A percentile compares a stretch with the other conserved stretches of the same genome.
Conservation (phyloP, 2,329 filamentous ascomycete species). For the Clarireedia monteithiana region DNA sequence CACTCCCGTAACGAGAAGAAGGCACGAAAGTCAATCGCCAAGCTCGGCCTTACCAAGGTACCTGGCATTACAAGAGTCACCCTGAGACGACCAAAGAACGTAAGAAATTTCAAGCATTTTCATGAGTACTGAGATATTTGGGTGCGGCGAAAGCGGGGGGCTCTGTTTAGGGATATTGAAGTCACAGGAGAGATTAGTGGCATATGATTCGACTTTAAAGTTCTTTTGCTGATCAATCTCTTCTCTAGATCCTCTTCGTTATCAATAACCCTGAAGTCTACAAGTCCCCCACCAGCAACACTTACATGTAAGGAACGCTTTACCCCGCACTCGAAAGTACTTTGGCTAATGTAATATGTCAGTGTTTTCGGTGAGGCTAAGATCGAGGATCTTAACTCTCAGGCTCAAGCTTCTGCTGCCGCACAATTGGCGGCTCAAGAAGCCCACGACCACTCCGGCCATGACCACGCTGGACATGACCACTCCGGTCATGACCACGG, state of each 20-base stretch:
- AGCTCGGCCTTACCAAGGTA: conserved; percentile 93
- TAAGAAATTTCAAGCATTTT: conserved; percentile 44
- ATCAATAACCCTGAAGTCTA: conserved; percentile 99
- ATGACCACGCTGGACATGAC: conserved; percentile 52
- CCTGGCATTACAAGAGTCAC: conserved; percentile 97
- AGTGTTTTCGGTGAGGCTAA: conserved; percentile 99
- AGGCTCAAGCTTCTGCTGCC: conserved; percentile 90
- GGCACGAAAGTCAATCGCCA: conserved; percentile 97
- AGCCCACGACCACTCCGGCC: conserved; percentile 40
- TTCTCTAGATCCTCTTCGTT: conserved; percentile 84
- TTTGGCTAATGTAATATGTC: conserved; percentile 14
- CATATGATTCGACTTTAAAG: neutral
- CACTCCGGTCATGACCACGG: conserved; percentile 51
- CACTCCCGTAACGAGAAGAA: conserved; percentile 99
- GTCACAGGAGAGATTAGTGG: neutral
- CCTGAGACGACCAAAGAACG: conserved; percentile 96
- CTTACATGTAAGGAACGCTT: conserved; percentile 77
- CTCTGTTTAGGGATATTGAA: neutral
- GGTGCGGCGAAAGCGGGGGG: neutral
- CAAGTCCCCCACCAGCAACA: conserved; percentile 99
- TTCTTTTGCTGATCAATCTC: conserved; percentile 13
- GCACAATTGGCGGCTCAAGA: conserved; percentile 83
- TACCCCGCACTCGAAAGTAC: neutral
- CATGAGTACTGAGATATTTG: neutral
- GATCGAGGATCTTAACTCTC: conserved; percentile 99